Conservation (phyloP, 352 stramenopile species). For the Peronospora destructor region DNA sequence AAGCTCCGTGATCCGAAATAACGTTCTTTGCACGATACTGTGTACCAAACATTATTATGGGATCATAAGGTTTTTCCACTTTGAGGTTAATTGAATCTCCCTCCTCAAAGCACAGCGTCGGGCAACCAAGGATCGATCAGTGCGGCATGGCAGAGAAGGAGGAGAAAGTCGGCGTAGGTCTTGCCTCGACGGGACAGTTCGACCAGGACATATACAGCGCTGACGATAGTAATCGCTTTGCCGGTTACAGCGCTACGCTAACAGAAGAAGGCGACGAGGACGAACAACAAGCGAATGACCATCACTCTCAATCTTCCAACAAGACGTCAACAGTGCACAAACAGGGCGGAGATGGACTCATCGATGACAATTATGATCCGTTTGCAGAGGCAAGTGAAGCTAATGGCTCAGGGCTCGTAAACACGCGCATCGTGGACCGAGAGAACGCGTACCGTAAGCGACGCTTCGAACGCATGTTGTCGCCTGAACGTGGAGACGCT, state of each 20-base stretch:
- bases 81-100: not conserved
- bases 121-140: not conserved
- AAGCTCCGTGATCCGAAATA: too few relatives aligned
- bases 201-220: conserved; percentile 70
- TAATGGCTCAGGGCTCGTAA: conserved; percentile 89
- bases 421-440: conserved; percentile 90
- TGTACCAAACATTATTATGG: too few relatives aligned
- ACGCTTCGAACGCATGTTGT: conserved; percentile 85
- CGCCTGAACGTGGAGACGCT: conserved; percentile 86
- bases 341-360: conserved; percentile 38
- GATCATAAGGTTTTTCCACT: not conserved
- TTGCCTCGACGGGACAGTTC: conserved; percentile 61
- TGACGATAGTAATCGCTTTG: conserved; percentile 38
- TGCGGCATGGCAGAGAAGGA: conserved; percentile 36
- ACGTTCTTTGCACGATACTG: too few relatives aligned
- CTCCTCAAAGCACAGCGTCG: not conserved
- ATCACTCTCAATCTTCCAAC: conserved; percentile 15
- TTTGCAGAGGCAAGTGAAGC: conserved; percentile 76
- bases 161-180: conserved; percentile 39
- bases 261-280: conserved; percentile 52
- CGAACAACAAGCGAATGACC: conserved; percentile 31
- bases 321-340: conserved; percentile 1
- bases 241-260: conserved; percentile 53
- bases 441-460: conserved; percentile 90
- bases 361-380: conserved; percentile 86